A percentile compares a stretch with the other conserved stretches of the same genome.
Evolutionary conservation across 2,329 filamentous ascomycete species (phyloP).

Genomic region (Aureobasidium sp.): DNA sequence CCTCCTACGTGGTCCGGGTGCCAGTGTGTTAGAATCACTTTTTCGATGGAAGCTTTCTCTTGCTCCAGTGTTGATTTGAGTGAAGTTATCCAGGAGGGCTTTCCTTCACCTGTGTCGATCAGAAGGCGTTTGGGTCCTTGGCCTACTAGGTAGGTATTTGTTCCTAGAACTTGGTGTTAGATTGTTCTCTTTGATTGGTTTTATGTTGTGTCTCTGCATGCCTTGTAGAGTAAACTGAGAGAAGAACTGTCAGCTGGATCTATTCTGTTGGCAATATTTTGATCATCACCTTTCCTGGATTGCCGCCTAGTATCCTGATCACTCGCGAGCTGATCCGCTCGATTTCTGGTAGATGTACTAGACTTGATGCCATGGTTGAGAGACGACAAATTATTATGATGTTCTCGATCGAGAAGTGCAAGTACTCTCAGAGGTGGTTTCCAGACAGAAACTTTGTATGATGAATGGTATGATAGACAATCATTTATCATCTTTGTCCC

Average conservation of each 20-base stretch:
- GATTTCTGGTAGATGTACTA: conserved; percentile 62
- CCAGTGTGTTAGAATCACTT: conserved; percentile 81
- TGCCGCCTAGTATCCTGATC: conserved; percentile 80
- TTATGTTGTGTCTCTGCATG: conserved; percentile 19
- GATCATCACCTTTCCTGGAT: conserved; percentile 69
- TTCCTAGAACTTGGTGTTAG: conserved; percentile 41
- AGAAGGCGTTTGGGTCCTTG: conserved; percentile 66
- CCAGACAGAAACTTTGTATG: neutral
- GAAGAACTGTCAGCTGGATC: neutral
- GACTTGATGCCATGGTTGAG: conserved; percentile 23
- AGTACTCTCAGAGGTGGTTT: no score
- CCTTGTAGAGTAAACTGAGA: conserved; percentile 58
- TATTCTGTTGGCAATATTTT: neutral
- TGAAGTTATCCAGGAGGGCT: conserved; percentile 61
- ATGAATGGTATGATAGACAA: neutral
- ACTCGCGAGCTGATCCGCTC: conserved; percentile 70
- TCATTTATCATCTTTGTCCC: neutral
- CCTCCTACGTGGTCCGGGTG: conserved; percentile 81
- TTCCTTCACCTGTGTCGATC: conserved; percentile 85
- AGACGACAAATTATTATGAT: neutral
- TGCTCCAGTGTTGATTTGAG: conserved; percentile 57
- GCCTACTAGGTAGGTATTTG: conserved; percentile 92
- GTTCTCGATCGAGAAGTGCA: neutral
- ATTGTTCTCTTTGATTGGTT: neutral
- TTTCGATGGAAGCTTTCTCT: conserved; percentile 62